Evolutionary conservation across 805 yeast genomes (phyloP).

Genomic region (Lachancea fermentati): DNA sequence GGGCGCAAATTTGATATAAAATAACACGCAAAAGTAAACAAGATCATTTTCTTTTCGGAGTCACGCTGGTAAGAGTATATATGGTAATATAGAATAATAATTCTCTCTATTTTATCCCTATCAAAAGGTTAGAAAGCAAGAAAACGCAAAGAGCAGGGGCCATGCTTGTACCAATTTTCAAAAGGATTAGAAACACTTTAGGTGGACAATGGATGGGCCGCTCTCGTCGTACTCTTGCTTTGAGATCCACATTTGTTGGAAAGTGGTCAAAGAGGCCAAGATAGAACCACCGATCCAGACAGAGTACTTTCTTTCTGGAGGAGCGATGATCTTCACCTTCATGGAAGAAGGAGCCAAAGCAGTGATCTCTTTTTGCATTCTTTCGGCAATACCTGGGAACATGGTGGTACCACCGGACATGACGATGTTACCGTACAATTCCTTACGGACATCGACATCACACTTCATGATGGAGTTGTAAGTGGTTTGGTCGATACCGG

Average conservation of each 20-base stretch:
- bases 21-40: neutral
- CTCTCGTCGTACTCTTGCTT: slow-evolving; percentile 99
- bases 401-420: slow-evolving; percentile 99
- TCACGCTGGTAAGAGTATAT: slow-evolving; percentile 1
- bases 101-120: slow-evolving; percentile 8
- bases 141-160: slow-evolving; percentile 2
- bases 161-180: neutral
- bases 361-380: slow-evolving; percentile 99
- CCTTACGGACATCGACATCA: slow-evolving; percentile 98
- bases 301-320: slow-evolving; percentile 98
- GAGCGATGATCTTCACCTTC: slow-evolving; percentile 99
- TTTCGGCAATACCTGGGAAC: slow-evolving; percentile 99
- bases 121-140: slow-evolving; percentile 5
- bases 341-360: slow-evolving; percentile 99
- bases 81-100: slow-evolving; percentile 1
- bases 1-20: too few species aligned
- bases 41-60: neutral
- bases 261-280: slow-evolving; percentile 95
- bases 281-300: slow-evolving; percentile 99
- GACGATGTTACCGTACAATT: slow-evolving; percentile 97
- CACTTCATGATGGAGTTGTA: slow-evolving; percentile 82
- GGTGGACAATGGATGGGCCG: slow-evolving; percentile 94
- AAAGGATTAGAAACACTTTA: slow-evolving; percentile 42
- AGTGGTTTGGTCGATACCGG: slow-evolving; percentile 97
- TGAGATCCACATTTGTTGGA: slow-evolving; percentile 99